Evolutionary conservation across 129 eudicot species (phyloP), one percentile per base, ranked within the genome.

Genomic region (Centaurea solstitialis): DNA sequence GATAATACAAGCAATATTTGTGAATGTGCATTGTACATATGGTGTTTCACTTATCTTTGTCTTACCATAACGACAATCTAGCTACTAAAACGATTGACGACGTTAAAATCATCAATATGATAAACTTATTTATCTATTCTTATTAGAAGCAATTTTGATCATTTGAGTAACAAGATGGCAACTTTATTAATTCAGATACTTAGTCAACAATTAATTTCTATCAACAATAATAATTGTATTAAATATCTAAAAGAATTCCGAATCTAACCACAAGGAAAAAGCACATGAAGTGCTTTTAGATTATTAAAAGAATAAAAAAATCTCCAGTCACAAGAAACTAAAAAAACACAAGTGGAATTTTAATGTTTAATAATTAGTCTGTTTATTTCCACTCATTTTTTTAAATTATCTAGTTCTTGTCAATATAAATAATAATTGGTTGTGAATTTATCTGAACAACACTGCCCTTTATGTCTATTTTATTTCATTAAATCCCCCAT

Each of bases 271-370:
- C 9, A 70, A 70, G 75, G 75, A 35, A 76, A 61, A 22, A 35
- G 73, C 73, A 76, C 73, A 76, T 37, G 72, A 38, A 39, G 21
- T 76, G 73, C 73, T 76, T 76, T 76, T 23, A 23, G 3, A 76
- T 21, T 65, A 37, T 12, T 57, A 61, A 62, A 35, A 76, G 21
- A 3, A 23, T 39, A n/a, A 39, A 76, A 76, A 76, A 76, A 33
- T 65, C 73, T 76, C 64, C 73, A 11, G 62, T 39, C 64, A 76
- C 80, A 39, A 76, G 59, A 76, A 62, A 35, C 17, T 24, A 65
- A 39, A 76, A 76, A 64, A 38, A 76, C 66, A 39, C 80, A 65
- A 65, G 41, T 76, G 73, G 73, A 21, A 23, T 39, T 64, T 30
- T 12, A 21, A 38, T n/a, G 38, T 62, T 75, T 2, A 40, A n/a